Evolutionary conservation across 225 moss, liverwort and hornwort species (phyloP).

Genomic region (Antitrichia curtipendula): DNA sequence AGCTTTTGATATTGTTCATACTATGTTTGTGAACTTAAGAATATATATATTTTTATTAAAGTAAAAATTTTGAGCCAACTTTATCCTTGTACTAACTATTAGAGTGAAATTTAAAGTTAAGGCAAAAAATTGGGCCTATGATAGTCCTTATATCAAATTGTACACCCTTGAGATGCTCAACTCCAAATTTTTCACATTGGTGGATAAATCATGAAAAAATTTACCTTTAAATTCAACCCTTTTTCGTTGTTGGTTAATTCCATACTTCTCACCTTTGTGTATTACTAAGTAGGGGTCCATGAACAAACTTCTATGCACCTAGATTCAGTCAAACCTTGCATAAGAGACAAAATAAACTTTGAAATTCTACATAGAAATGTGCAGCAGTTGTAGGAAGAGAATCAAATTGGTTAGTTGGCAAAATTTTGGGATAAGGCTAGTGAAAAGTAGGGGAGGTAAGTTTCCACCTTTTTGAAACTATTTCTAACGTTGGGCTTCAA

Average conservation of each 20-base stretch:
- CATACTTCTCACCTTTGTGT: fast-evolving
- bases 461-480: fast-evolving
- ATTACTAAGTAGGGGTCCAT: fast-evolving
- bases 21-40: background rate
- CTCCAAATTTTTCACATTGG: background rate
- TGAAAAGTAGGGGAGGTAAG: fast-evolving
- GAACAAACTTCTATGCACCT: fast-evolving
- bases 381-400: fast-evolving
- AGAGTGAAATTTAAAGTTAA: background rate
- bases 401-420: background rate
- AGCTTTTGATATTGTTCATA: background rate
- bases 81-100: fast-evolving
- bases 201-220: background rate
- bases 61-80: background rate
- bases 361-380: background rate
- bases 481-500: background rate
- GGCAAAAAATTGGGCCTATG: fast-evolving
- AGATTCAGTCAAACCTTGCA: background rate
- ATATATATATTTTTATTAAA: background rate
- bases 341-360: background rate
- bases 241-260: fast-evolving
- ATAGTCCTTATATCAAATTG: fast-evolving
- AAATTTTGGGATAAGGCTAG: no score
- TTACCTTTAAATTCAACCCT: background rate
- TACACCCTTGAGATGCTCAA: fast-evolving